Evolutionary conservation across 441 rosid genomes (phyloP), one percentile per base, ranked within the genome.

Genomic region (Arabidopsis lyrata): DNA sequence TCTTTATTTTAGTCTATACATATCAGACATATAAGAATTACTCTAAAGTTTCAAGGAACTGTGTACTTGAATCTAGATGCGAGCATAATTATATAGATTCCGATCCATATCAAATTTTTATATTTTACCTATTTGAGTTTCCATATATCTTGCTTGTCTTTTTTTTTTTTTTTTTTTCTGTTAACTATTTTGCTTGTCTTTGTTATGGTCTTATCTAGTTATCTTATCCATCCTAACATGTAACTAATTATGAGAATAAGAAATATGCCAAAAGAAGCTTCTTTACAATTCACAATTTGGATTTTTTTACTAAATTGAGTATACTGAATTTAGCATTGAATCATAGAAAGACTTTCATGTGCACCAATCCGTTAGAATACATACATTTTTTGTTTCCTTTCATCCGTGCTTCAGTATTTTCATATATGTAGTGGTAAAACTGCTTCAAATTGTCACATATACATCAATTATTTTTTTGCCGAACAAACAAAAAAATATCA

Each of bases 261-360:
- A 15, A 9, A 8, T 13, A 5, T 35, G 48, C 60, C 39, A 59
- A 34, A 55, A 2, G 3, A 59, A 59, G 14, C 1, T 48, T 15
- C 13, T 36, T 49, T 38, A 27, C 59, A 11, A 0, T 49, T 38
- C 68, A 48, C 36, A 10, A 35, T 47, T 58, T 70, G 29, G 31
- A 57, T 34, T 69, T 18, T 18, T 44, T 57, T 12, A 45, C 45
- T 29, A 58, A 8, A 41, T 42, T 41, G 8, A 42, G 38, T 27
- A 0, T 27, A 0, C 6, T 6, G 12, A 27, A n/a, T 47, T 45
- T 39, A 31, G 35, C 27, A 24, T 59, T 59, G 18, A 36, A 48
- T 59, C 16, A 48, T 36, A 36, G 8, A 68, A 29, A 29, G 8
- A 52, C n/a, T 54, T n/a, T 56, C 63, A 68, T 68, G 20, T 69